Evolutionary conservation across 2,329 filamentous ascomycete species (phyloP).

Genomic region (Fusarium chlamydosporum): DNA sequence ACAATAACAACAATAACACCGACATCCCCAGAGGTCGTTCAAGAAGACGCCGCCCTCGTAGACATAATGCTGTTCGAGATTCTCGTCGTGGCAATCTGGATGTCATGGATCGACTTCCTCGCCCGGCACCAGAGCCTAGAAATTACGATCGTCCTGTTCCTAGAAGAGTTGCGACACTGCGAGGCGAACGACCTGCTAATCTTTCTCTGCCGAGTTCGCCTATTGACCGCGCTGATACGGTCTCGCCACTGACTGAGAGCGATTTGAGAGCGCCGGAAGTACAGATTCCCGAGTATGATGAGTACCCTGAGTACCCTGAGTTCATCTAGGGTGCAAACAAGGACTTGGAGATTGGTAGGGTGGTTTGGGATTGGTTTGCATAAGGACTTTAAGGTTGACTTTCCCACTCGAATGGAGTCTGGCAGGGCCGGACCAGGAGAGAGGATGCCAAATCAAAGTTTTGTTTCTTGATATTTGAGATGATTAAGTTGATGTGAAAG

Average conservation of each 20-base stretch:
- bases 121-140: not conserved
- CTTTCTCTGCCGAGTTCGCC: not conserved
- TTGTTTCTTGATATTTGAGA: not conserved
- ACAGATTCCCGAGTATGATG: slow-evolving; percentile 6
- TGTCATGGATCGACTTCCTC: slow-evolving; percentile 7
- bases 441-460: not conserved
- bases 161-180: not conserved
- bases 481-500: not conserved
- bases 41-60: not conserved
- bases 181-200: not conserved
- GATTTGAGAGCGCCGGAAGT: slow-evolving; percentile 8
- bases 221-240: slow-evolving; percentile 3
- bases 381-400: not conserved
- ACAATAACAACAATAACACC: no score
- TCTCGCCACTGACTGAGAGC: slow-evolving; percentile 25
- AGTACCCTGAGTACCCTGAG: not conserved
- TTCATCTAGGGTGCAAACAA: not conserved
- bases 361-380: not conserved
- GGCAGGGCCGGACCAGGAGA: not conserved
- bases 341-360: not conserved
- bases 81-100: slow-evolving; percentile 5
- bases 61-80: not conserved
- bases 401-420: not conserved
- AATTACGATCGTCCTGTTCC: not conserved
- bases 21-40: not conserved